These are phyloP conservation scores for Pseudogymnoascus sp. DNA, from an alignment of 2,329 filamentous ascomycete species.

Conservation along the genomic window DNA sequence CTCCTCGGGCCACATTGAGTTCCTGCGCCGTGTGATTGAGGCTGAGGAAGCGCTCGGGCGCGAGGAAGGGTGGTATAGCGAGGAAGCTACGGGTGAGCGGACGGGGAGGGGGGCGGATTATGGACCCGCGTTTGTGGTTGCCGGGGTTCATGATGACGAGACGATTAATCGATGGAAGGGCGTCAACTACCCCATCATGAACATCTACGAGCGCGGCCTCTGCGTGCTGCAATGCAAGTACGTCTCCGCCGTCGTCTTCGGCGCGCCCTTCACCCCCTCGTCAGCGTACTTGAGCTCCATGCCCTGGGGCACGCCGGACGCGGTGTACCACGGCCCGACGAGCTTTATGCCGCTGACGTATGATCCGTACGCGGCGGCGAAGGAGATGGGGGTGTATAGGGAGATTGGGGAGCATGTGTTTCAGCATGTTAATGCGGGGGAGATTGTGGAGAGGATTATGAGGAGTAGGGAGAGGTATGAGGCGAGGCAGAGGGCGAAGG, in stretches of 20 bases:
- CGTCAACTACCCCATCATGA: constrained; percentile 99
- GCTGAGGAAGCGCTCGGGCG: constrained; percentile 65
- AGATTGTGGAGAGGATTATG: constrained; percentile 88
- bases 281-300: constrained; percentile 68
- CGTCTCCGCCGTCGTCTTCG: constrained; percentile 80
- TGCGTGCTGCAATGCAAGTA: constrained; percentile 96
- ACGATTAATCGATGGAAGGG: constrained; percentile 97
- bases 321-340: constrained; percentile 94
- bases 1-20: constrained; percentile 94
- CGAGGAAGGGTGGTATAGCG: constrained; percentile 66
- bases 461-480: constrained; percentile 83
- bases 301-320: constrained; percentile 67
- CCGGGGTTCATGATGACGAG: constrained; percentile 87
- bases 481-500: constrained; percentile 83
- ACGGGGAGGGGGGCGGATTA: constrained; percentile 65
- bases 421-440: constrained; percentile 80
- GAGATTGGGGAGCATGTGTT: constrained; percentile 74
- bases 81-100: constrained; percentile 57
- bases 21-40: constrained; percentile 70
- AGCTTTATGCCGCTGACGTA: constrained; percentile 53
- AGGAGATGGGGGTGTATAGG: constrained; percentile 75
- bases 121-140: constrained; percentile 77
- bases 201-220: constrained; percentile 90
- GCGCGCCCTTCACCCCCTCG: constrained; percentile 82
- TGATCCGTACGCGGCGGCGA: constrained; percentile 75